phyloP scores from a whole-genome alignment of 768 basidiomycete genomes.

The Rhizopogon vinicolor region DNA sequence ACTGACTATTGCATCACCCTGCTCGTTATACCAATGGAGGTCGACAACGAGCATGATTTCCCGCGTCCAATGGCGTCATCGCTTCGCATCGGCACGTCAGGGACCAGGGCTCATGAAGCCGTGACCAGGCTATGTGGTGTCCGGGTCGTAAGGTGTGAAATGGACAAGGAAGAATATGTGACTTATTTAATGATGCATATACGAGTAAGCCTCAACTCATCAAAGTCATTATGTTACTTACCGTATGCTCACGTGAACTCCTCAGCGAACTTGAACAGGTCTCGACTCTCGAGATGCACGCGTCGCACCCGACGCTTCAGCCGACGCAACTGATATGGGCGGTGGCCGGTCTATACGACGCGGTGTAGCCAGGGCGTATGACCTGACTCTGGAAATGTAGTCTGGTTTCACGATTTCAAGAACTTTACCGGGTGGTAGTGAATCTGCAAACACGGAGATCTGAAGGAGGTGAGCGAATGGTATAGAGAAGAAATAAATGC shows the following conservation, averaged over 20 bases:
- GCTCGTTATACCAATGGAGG: background rate
- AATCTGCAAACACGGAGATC: conserved; percentile 49
- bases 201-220: conserved; percentile 47
- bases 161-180: conserved; percentile 61
- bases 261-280: conserved; percentile 51
- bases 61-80: conserved; percentile 32
- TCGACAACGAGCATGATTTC: conserved; percentile 12
- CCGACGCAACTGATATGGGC: conserved; percentile 74
- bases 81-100: conserved; percentile 31
- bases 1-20: no score
- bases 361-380: conserved; percentile 53
- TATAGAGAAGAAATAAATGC: conserved; percentile 30
- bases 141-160: conserved; percentile 52
- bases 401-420: conserved; percentile 67
- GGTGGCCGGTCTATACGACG: conserved; percentile 71
- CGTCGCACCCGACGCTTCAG: conserved; percentile 55
- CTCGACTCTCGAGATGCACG: conserved; percentile 58
- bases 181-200: conserved; percentile 72
- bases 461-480: conserved; percentile 75
- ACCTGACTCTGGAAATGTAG: conserved; percentile 48
- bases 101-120: conserved; percentile 43
- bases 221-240: background rate
- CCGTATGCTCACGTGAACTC: background rate
- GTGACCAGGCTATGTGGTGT: conserved; percentile 54
- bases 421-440: conserved; percentile 39